Base-by-base conservation (phyloP, 345 rosid genomes). In the Excoecaria agallocha region DNA sequence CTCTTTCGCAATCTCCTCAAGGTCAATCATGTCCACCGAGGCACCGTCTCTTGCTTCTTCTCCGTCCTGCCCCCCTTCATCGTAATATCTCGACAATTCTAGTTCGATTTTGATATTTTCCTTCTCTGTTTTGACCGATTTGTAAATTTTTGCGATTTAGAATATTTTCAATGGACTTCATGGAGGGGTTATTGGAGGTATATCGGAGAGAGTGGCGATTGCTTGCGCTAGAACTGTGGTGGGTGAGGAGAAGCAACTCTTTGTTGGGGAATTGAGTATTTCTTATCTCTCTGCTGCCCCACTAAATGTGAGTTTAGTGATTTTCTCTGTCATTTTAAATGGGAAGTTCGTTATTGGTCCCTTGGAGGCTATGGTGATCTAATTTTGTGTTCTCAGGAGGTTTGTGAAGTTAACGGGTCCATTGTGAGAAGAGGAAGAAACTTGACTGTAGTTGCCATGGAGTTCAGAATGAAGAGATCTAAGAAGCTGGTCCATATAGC, bases 341-440 rank as follows among this genome's bases (percentile, higher is more conserved):
- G 30, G 30, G 1, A 30, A n/a, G n/a, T n/a, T n/a, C n/a, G n/a
- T n/a, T n/a, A n/a, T n/a, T n/a, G n/a, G n/a, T n/a, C n/a, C n/a
- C n/a, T n/a, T n/a, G n/a, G n/a, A n/a, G n/a, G n/a, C n/a, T 2
- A 30, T 30, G 30, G 30, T 30, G 30, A 30, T 30, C 30, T 30
- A 30, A 30, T 50, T 78, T 57, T 66, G 19, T 30, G 51, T 49
- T 15, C 38, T 66, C 84, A 90, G 97, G 77, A 72, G 48, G 86
- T 82, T 80, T 25, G 91, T 85, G 59, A 81, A 24, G 84, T 89
- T 39, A 89, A 93, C 6, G 97, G 83, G 54, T 75, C 89, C 8
- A 78, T 89, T 20, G 85, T 86, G 71, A 86, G 89, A 83, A 86
- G 89, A 17, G 97, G 97, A 76, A 91, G 89, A 74, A 91, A 90